These are phyloP conservation scores for Oxytropis ochrocephala DNA, from an alignment of 306 rosid species.

Conservation along the genomic window DNA sequence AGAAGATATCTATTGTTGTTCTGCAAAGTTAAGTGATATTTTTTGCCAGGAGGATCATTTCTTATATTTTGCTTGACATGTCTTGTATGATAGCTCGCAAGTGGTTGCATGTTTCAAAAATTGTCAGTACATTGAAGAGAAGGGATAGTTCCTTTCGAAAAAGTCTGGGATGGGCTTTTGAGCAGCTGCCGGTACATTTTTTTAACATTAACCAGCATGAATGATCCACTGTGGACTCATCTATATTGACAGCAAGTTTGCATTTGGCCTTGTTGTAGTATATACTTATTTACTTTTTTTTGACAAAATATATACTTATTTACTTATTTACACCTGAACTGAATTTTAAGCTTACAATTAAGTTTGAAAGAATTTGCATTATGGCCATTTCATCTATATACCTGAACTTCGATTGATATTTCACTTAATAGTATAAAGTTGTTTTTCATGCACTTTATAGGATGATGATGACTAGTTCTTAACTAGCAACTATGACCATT, in stretches of 20 bases:
- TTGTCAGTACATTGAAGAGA: conserved; percentile 48
- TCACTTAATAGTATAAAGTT: not conserved
- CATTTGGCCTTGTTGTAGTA: not conserved
- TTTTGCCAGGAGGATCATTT: not conserved
- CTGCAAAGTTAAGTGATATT: conserved; percentile 10
- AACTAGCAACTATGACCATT: not conserved
- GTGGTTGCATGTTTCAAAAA: conserved; percentile 37
- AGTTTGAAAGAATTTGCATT: not conserved
- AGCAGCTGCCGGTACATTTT: conserved; percentile 46
- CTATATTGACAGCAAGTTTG: not conserved
- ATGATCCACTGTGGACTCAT: not conserved
- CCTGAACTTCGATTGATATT: not conserved
- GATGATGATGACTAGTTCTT: not conserved
- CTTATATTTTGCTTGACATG: conserved; percentile 17
- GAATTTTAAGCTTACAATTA: not conserved
- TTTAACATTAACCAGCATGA: not conserved
- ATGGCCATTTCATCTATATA: not conserved
- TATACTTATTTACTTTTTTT: not conserved
- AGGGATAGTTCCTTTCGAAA: conserved; percentile 59
- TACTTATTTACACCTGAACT: not conserved
- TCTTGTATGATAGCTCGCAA: conserved; percentile 39
- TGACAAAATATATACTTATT: not conserved
- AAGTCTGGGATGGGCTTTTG: conserved; percentile 50
- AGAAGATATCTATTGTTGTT: not conserved
- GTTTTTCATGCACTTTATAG: not conserved